These are phyloP conservation scores for Gymnopilus junonius DNA, from an alignment of 768 basidiomycete genomes.

Conservation along the genomic window DNA sequence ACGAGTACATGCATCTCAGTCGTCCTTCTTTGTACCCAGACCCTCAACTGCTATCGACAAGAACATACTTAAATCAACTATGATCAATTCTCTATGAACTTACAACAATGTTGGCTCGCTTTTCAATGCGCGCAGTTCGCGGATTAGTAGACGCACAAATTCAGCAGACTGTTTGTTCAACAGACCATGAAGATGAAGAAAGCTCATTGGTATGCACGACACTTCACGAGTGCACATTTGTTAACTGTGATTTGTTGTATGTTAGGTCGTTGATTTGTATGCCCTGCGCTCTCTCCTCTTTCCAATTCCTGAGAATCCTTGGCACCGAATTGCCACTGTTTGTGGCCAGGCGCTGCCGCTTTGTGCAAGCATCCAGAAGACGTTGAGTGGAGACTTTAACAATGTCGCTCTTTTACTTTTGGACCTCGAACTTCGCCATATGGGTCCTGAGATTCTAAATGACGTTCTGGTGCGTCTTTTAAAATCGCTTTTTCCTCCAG, in stretches of 20 bases:
- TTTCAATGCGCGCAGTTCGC: slow-evolving; percentile 22
- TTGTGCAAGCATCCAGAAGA: slow-evolving; percentile 37
- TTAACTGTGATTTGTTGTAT: background rate
- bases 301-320: slow-evolving; percentile 29
- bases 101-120: slow-evolving; percentile 23
- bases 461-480: slow-evolving; percentile 25
- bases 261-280: slow-evolving; percentile 33
- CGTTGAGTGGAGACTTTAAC: slow-evolving; percentile 43
- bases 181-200: slow-evolving; percentile 24
- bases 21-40: background rate
- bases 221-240: background rate
- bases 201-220: slow-evolving; percentile 26
- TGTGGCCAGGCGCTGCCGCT: slow-evolving; percentile 38
- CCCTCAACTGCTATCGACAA: background rate
- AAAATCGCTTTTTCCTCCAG: background rate
- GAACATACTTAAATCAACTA: background rate
- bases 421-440: slow-evolving; percentile 38
- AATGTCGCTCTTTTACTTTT: slow-evolving; percentile 45
- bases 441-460: slow-evolving; percentile 5
- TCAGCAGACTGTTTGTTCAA: slow-evolving; percentile 18
- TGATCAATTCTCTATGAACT: background rate
- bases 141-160: slow-evolving; percentile 29
- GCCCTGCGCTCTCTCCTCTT: slow-evolving; percentile 27
- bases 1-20: background rate
- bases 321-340: slow-evolving; percentile 30